Evolutionary conservation across 371 early-diverging fungal genomes (phyloP), one percentile per base, ranked within the genome.

Genomic region (Actinomortierella wolfii): DNA sequence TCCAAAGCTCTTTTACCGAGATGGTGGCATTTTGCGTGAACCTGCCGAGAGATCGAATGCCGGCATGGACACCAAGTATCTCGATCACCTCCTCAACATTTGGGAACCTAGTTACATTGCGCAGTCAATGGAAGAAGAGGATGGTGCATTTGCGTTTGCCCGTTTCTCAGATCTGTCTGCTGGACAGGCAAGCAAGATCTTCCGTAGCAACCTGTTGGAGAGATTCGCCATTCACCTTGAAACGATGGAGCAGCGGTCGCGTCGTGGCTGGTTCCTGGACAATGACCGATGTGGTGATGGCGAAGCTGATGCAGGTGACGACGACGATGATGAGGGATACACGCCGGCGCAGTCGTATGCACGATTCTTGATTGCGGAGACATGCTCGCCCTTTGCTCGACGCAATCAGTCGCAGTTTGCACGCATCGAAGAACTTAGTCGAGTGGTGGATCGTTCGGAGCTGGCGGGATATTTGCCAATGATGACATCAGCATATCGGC

Each of bases 1-100:
- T 55, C 94, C 94, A 23, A 88, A 88, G 64, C 76, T 77, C 9
- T 60, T 93, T 1, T 92, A 89, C 63, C 83, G 89, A 40, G 80
- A 86, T 46, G 90, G 89, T 21, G 85, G 86, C 34, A 63, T 80
- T 2, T 66, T 82, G 18, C 75, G 66, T 20, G 59, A 73, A 7
- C 79, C 82, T 1, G 77, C 83, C 1, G 79, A 83, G n/a, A 51
- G 78, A 7, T 78, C 86, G 49, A 68, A 79, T 53, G 80, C 81
- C 56, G 84, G 89, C 43, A 70, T 77, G 46, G 61, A 76, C 34
- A 82, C 81, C 21, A 70, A 83, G 58, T 67, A 78, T 56, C 66
- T 90, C 15, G 76, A 86, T 44, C 74, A 83, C 28, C 57, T 84
- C 28, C 65, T 91, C 59, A 84, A 84, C 49, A 82, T 88, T 28